A percentile compares a stretch with the other conserved stretches of the same genome.
Evolutionary conservation across 345 rosid genomes (phyloP).

Genomic region (Durio zibethinus): DNA sequence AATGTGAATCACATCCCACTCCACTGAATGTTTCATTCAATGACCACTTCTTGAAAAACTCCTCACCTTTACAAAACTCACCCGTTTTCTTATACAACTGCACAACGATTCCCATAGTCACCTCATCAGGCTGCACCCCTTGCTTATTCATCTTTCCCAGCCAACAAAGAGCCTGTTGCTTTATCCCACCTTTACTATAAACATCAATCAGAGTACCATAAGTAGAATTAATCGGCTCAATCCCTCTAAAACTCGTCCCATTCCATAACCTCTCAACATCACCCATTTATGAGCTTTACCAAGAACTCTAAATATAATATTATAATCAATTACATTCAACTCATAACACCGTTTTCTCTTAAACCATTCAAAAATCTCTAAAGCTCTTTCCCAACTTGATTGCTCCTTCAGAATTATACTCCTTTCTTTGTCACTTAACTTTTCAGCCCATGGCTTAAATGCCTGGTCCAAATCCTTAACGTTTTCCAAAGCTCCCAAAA

Average conservation of each 20-base stretch:
- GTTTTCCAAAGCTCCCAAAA: slow-evolving; percentile 59
- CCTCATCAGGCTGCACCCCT: slow-evolving; percentile 81
- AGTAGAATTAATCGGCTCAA: slow-evolving; percentile 67
- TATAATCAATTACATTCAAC: slow-evolving; percentile 82
- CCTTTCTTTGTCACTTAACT: slow-evolving; percentile 67
- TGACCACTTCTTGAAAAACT: slow-evolving; percentile 77
- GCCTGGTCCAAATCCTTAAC: slow-evolving; percentile 63
- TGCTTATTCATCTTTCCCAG: slow-evolving; percentile 68
- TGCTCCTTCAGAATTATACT: slow-evolving; percentile 90
- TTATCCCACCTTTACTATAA: slow-evolving; percentile 77
- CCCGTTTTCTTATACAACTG: slow-evolving; percentile 86
- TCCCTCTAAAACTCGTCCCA: slow-evolving; percentile 52
- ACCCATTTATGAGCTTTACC: slow-evolving; percentile 67
- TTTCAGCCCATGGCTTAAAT: slow-evolving; percentile 75
- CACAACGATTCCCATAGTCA: slow-evolving; percentile 69
- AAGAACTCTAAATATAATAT: slow-evolving; percentile 66
- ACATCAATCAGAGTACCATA: slow-evolving; percentile 89
- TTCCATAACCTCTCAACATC: slow-evolving; percentile 55
- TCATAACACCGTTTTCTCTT: slow-evolving; percentile 63
- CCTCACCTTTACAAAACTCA: slow-evolving; percentile 74
- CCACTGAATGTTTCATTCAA: slow-evolving; percentile 19
- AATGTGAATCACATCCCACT: slow-evolving; percentile 19
- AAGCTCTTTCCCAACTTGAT: slow-evolving; percentile 71
- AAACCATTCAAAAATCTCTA: slow-evolving; percentile 87
- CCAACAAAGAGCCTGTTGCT: slow-evolving; percentile 59